Percentiles rank a stretch among this genome's conserved stretches.
Evolutionary conservation across 139 green algal genomes (phyloP).

Genomic region (Cymbomonas tetramitiformis): DNA sequence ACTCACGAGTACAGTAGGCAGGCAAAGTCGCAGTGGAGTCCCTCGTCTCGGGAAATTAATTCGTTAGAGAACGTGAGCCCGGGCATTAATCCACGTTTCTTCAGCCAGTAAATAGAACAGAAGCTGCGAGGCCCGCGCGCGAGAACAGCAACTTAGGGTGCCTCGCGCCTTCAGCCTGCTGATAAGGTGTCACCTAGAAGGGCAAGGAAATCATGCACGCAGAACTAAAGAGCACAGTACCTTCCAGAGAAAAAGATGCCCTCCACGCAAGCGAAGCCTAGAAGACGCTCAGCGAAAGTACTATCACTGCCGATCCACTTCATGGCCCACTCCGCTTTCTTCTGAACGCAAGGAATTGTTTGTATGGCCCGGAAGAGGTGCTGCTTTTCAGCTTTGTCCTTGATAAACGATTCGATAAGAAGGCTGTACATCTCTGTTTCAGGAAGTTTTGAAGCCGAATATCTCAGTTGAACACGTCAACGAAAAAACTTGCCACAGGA

Average conservation of each 20-base stretch:
- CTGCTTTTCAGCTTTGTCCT: conserved; percentile 31
- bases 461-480: too few relatives aligned
- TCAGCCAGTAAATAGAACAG: conserved; percentile 97
- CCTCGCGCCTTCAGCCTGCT: too few relatives aligned
- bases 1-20: conserved; percentile 96
- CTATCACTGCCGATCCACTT: conserved; percentile 23
- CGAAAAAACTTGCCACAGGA: too few relatives aligned
- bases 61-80: conserved; percentile 97
- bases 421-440: conserved; percentile 55
- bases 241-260: conserved; percentile 95
- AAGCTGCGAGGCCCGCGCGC: too few relatives aligned
- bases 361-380: conserved; percentile 45
- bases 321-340: conserved; percentile 37
- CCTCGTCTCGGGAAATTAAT: conserved; percentile 93
- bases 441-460: too few relatives aligned
- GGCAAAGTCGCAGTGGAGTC: conserved; percentile 93
- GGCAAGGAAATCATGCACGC: too few relatives aligned
- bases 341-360: conserved; percentile 42
- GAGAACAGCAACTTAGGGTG: too few relatives aligned
- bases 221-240: too few relatives aligned
- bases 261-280: conserved; percentile 90
- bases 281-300: conserved; percentile 74
- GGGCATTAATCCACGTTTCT: conserved; percentile 93
- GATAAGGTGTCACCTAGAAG: too few relatives aligned
- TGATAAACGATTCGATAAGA: conserved; percentile 52